Evolutionary conservation across 495 filamentous ascomycete genomes (phyloP).

Genomic region (Hypoxylon intermedium): DNA sequence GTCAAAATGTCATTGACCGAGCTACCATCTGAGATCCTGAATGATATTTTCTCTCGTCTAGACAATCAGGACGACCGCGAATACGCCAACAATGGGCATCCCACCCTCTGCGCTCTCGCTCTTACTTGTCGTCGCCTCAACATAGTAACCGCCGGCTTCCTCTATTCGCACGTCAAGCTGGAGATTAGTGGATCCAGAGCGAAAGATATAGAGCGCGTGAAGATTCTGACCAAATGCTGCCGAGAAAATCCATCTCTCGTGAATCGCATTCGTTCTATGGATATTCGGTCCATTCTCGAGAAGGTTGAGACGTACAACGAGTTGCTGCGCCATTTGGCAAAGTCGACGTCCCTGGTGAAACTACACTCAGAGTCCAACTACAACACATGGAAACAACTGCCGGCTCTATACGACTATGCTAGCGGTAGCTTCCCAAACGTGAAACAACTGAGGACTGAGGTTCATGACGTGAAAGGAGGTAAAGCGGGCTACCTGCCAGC

Average conservation of each 20-base stretch:
- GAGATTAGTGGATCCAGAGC: neutral
- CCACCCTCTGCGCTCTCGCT: constrained; percentile 20
- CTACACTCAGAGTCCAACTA: neutral
- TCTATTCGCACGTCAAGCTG: constrained; percentile 8
- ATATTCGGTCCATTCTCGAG: neutral
- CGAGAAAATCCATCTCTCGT: constrained; percentile 1
- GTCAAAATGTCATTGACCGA: constrained; percentile 1
- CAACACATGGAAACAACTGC: neutral
- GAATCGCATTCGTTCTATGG: constrained; percentile 1
- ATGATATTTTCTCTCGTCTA: constrained; percentile 10
- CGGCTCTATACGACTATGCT: constrained; percentile 5
- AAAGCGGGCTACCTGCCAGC: constrained; percentile 5
- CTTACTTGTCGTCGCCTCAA: constrained; percentile 17
- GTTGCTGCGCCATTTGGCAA: constrained; percentile 5
- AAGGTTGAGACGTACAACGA: neutral
- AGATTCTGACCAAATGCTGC: neutral
- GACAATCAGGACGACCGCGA: neutral
- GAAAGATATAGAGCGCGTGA: neutral
- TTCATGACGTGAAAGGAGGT: neutral
- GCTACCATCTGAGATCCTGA: constrained; percentile 9
- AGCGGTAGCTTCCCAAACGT: constrained; percentile 8
- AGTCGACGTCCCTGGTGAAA: constrained; percentile 9
- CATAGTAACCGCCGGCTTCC: neutral
- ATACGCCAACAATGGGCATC: neutral
- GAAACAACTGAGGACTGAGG: neutral